phyloP scores from a whole-genome alignment of 257 asterid species.

The Solanum microdontum region DNA sequence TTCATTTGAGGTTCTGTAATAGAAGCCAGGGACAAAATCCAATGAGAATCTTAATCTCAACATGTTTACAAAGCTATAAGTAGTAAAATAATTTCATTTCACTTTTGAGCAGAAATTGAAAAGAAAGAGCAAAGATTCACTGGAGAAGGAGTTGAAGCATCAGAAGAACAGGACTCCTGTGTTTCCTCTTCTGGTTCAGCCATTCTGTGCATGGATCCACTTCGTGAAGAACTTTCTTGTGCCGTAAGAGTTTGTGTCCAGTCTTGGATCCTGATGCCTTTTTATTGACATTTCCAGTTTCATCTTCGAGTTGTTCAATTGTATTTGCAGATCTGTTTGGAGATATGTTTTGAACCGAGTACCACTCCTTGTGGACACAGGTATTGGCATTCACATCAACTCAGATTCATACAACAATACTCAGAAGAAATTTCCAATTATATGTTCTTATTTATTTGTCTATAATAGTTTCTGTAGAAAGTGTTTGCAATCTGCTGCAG shows the following conservation, averaged over 20 bases:
- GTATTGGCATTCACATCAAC: constrained; percentile 11
- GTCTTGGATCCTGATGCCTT: neutral
- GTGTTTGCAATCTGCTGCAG: constrained; percentile 80
- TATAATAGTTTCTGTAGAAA: constrained; percentile 65
- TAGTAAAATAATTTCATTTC: neutral
- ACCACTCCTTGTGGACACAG: constrained; percentile 98
- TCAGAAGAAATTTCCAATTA: neutral
- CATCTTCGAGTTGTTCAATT: neutral
- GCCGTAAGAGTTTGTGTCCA: constrained; percentile 37
- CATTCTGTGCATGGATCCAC: constrained; percentile 62
- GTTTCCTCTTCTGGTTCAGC: constrained; percentile 20
- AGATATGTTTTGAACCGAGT: constrained; percentile 87
- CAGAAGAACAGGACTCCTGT: neutral
- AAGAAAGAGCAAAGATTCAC: neutral
- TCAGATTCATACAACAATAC: neutral
- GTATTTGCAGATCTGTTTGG: constrained; percentile 75
- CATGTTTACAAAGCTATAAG: neutral
- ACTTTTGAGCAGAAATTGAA: constrained; percentile 11
- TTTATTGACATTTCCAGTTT: neutral
- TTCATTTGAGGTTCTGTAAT: neutral
- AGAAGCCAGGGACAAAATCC: neutral
- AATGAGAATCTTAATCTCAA: neutral
- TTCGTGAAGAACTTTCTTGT: constrained; percentile 93
- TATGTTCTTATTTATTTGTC: neutral
- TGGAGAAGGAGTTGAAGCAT: constrained; percentile 10